A percentile compares a stretch with the other conserved stretches of the same genome.
Conservation (phyloP, 768 basidiomycete genomes). For the Amanita phalloides region DNA sequence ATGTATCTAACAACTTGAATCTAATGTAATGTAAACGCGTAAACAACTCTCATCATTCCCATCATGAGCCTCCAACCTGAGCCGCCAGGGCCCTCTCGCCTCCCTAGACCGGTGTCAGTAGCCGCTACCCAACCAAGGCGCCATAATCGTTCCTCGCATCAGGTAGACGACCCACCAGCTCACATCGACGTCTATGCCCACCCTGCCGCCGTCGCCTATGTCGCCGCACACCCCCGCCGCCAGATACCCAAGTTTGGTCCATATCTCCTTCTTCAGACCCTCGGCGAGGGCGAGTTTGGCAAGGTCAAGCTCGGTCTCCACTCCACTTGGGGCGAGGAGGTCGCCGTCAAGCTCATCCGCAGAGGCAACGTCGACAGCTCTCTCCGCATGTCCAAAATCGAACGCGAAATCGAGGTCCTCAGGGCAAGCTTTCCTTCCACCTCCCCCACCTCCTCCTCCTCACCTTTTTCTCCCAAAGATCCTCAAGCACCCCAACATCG, state of each 20-base stretch:
- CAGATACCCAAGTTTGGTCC: slow-evolving; percentile 91
- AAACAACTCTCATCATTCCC: not conserved
- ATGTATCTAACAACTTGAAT: too few species aligned
- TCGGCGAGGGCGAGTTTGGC: slow-evolving; percentile 97
- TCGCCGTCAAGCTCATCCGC: slow-evolving; percentile 96
- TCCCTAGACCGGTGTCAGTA: slow-evolving; percentile 51
- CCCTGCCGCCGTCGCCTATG: slow-evolving; percentile 77
- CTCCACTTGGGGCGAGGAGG: slow-evolving; percentile 88
- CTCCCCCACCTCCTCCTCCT: not conserved
- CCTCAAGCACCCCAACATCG: slow-evolving; percentile 96
- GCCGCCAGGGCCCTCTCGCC: slow-evolving; percentile 29
- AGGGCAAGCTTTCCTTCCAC: slow-evolving; percentile 44
- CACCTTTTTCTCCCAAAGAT: slow-evolving; percentile 35
- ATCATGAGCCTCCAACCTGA: slow-evolving; percentile 18
- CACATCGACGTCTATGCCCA: slow-evolving; percentile 75
- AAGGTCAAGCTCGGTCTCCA: slow-evolving; percentile 99
- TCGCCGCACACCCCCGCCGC: slow-evolving; percentile 72
- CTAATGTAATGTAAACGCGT: too few species aligned
- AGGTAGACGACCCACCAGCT: slow-evolving; percentile 31
- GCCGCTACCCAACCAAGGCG: slow-evolving; percentile 37
- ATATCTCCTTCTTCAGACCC: slow-evolving; percentile 88
- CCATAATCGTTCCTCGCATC: slow-evolving; percentile 64
- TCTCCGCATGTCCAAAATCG: slow-evolving; percentile 88
- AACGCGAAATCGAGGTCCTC: slow-evolving; percentile 95
- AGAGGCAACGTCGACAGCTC: slow-evolving; percentile 83